Evolutionary conservation across 2,329 filamentous ascomycete species (phyloP).

Genomic region (Nemania sp.): DNA sequence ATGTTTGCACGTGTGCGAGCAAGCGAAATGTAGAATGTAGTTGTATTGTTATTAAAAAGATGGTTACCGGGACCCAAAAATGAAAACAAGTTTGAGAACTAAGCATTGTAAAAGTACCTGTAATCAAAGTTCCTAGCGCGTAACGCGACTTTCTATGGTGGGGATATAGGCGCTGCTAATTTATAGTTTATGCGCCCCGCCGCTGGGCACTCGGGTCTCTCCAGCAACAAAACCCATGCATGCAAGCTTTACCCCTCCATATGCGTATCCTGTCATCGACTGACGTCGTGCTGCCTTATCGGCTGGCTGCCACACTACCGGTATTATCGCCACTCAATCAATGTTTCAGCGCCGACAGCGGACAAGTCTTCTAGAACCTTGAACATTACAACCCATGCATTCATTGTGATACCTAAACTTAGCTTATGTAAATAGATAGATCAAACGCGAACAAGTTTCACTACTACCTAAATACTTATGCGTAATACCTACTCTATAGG

Average conservation of each 20-base stretch:
- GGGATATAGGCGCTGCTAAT: slow-evolving; percentile 18
- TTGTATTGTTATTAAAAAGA: slow-evolving; percentile 3
- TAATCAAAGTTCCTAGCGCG: slow-evolving; percentile 28
- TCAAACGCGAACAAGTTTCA: neutral
- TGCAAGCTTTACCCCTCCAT: neutral
- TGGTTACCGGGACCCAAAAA: neutral
- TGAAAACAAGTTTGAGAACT: neutral
- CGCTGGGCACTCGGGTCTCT: slow-evolving; percentile 20
- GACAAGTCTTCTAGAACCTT: slow-evolving; percentile 13
- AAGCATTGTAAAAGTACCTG: neutral
- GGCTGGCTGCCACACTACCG: neutral
- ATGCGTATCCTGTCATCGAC: neutral
- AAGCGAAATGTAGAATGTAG: neutral
- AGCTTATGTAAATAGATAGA: too few species aligned
- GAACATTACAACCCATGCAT: neutral
- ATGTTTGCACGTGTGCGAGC: neutral
- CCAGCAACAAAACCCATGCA: slow-evolving; percentile 19
- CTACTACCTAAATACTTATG: neutral
- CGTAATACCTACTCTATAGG: neutral
- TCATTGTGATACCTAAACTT: too few species aligned
- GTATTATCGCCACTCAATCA: slow-evolving; percentile 26
- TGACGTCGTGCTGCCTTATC: slow-evolving; percentile 36
- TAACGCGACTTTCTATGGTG: slow-evolving; percentile 34
- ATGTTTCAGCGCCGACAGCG: slow-evolving; percentile 29
- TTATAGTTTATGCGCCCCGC: slow-evolving; percentile 15